phyloP scores from a whole-genome alignment of 768 basidiomycete genomes.

The Crassisporium funariophilum region DNA sequence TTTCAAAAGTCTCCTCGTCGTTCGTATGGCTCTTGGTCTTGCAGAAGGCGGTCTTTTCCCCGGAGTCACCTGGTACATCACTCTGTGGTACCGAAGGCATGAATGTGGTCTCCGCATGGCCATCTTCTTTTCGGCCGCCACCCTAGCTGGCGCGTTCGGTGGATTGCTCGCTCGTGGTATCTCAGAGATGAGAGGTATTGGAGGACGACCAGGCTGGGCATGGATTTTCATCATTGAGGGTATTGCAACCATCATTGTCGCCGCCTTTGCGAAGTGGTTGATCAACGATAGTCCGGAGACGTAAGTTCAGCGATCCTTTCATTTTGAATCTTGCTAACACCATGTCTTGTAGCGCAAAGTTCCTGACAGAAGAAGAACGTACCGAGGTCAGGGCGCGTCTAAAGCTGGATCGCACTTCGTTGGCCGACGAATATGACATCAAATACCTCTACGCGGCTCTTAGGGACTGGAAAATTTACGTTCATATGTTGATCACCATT shows the following conservation, averaged over 20 bases:
- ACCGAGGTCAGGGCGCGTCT: conserved; percentile 30
- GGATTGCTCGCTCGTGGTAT: conserved; percentile 33
- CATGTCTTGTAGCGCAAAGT: conserved; percentile 22
- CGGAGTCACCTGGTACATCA: conserved; percentile 33
- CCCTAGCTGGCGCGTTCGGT: conserved; percentile 33
- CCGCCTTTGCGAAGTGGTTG: conserved; percentile 26
- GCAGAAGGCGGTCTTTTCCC: conserved; percentile 35
- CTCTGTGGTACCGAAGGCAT: conserved; percentile 32
- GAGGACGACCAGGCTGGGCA: conserved; percentile 32
- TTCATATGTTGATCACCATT: conserved; percentile 34
- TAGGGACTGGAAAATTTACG: conserved; percentile 36
- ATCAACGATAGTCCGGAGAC: conserved; percentile 32
- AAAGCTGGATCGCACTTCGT: conserved; percentile 26
- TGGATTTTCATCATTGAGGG: conserved; percentile 38
- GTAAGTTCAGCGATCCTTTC: conserved; percentile 16
- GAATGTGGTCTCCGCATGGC: conserved; percentile 35
- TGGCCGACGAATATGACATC: conserved; percentile 29
- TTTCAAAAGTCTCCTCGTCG: conserved; percentile 25
- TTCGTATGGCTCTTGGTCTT: conserved; percentile 29
- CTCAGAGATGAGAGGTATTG: conserved; percentile 26
- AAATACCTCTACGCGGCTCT: conserved; percentile 29
- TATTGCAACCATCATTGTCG: conserved; percentile 28
- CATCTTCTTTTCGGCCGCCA: conserved; percentile 35
- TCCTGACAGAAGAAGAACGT: conserved; percentile 30
- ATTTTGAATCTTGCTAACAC: not conserved